Evolutionary conservation across 2,329 filamentous ascomycete genomes (phyloP).

Genomic region (Fusarium humuli): DNA sequence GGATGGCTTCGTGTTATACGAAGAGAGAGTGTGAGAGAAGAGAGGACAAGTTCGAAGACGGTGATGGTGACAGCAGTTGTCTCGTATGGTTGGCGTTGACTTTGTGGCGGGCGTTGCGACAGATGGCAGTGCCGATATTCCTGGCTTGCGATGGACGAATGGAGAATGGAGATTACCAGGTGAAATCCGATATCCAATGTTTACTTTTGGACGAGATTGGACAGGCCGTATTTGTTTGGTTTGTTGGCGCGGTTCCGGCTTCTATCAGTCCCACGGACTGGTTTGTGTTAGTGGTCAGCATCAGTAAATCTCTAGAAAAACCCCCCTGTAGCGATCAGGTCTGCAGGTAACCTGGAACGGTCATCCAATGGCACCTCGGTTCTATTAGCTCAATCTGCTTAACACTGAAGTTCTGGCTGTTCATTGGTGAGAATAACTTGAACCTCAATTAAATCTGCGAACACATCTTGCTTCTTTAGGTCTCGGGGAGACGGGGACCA

Average conservation of each 20-base stretch:
- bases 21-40: not conserved
- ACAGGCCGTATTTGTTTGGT: constrained; percentile 19
- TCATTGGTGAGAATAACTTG: constrained; percentile 23
- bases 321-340: constrained; percentile 3
- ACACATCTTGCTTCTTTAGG: not conserved
- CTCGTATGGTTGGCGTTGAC: constrained; percentile 2
- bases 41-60: not conserved
- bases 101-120: constrained; percentile 31
- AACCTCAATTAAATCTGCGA: constrained; percentile 6
- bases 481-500: constrained; percentile 14
- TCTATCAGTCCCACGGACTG: not conserved
- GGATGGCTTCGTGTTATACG: constrained; percentile 7
- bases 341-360: not conserved
- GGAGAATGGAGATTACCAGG: constrained; percentile 16
- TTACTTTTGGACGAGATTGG: constrained; percentile 34
- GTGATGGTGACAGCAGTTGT: constrained; percentile 3
- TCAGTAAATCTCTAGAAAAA: not conserved
- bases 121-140: constrained; percentile 11
- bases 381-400: constrained; percentile 11
- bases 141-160: constrained; percentile 9
- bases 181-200: constrained; percentile 10
- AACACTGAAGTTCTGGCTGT: constrained; percentile 8
- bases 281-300: not conserved
- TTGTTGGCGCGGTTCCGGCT: not conserved
- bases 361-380: constrained; percentile 2